Conservation (phyloP, 208 protist genomes). For the Wallacemonas sp. region DNA sequence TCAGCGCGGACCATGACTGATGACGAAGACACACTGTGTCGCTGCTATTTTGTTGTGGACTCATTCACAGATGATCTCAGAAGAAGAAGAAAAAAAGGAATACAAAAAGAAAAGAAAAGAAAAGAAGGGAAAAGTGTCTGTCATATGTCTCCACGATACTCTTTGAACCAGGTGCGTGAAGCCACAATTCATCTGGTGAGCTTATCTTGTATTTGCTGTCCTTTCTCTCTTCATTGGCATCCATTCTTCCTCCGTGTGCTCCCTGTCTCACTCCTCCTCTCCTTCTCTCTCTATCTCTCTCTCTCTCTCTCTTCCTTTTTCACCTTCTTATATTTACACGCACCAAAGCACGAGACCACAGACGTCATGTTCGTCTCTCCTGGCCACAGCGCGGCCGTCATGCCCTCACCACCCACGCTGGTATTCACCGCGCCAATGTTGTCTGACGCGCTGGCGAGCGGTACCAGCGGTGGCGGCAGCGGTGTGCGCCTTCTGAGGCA, state of each 20-base stretch:
- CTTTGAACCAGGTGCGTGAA: too few relatives aligned
- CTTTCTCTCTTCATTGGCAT: too few relatives aligned
- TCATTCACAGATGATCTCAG: too few relatives aligned
- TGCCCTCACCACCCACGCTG: slow-evolving; percentile 5
- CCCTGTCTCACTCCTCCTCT: not conserved
- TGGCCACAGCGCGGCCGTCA: slow-evolving; percentile 1
- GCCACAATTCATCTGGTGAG: too few relatives aligned
- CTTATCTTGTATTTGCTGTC: too few relatives aligned
- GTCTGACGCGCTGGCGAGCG: not conserved
- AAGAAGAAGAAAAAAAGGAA: slow-evolving; percentile 9
- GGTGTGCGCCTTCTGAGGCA: slow-evolving; percentile 33
- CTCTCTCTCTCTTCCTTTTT: slow-evolving; percentile 12
- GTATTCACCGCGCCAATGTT: slow-evolving; percentile 11
- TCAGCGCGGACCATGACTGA: not conserved
- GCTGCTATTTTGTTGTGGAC: too few relatives aligned
- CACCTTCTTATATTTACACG: slow-evolving; percentile 3
- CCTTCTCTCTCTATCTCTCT: slow-evolving; percentile 7
- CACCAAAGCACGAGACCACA: too few relatives aligned
- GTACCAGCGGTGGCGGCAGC: not conserved
- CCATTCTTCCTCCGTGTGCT: too few relatives aligned
- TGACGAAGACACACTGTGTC: too few relatives aligned
- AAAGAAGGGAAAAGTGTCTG: too few relatives aligned
- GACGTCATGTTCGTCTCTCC: slow-evolving; percentile 13
- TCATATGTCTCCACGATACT: too few relatives aligned
- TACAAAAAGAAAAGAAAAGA: too few relatives aligned